Evolutionary conservation across 2,329 filamentous ascomycete genomes (phyloP), one percentile per base, ranked within the genome.

Genomic region (Hypoxylon sp.): DNA sequence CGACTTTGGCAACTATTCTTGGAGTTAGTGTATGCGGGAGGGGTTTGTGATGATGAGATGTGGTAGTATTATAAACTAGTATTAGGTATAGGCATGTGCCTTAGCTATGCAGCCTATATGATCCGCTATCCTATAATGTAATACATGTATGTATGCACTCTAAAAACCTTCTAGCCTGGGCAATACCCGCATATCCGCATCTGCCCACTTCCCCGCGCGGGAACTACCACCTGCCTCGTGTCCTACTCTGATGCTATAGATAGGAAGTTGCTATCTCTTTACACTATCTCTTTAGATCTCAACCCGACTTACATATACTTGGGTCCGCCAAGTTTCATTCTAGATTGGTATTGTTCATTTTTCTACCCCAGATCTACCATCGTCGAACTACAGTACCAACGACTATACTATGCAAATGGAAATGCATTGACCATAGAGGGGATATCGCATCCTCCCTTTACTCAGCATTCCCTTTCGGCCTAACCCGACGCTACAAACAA

Each of bases 191-290:
- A 53, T 43, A 64, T 53, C 61, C 61, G 17, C 64, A 60, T 43
- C 56, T 55, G 58, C 55, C 68, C 68, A 70, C 68, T 61, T 70
- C 65, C 68, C 68, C 68, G 68, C 68, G 68, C 68, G 61, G 68
- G 62, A 56, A 60, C 67, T 67, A 65, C 57, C 17, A 46, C 48
- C 50, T 52, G 49, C 34, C 49, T 34, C 25, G 48, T 30, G 34
- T 23, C 36, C 17, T 45, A 25, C 30, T 61, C 48, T 38, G 50
- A 17, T 61, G 17, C 28, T 41, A 30, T 59, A 59, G 32, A 41
- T 51, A 52, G 45, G 56, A 32, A 56, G 57, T 28, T 57, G 63
- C 43, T 51, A 32, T 50, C 49, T 49, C 30, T 21, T 51, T 23
- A 23, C 23, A 23, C 23, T 23, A 23, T 23, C 2, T 23, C 23